Evolutionary conservation across 2,329 filamentous ascomycete species (phyloP).

Genomic region (Blastomyces gilchristii): DNA sequence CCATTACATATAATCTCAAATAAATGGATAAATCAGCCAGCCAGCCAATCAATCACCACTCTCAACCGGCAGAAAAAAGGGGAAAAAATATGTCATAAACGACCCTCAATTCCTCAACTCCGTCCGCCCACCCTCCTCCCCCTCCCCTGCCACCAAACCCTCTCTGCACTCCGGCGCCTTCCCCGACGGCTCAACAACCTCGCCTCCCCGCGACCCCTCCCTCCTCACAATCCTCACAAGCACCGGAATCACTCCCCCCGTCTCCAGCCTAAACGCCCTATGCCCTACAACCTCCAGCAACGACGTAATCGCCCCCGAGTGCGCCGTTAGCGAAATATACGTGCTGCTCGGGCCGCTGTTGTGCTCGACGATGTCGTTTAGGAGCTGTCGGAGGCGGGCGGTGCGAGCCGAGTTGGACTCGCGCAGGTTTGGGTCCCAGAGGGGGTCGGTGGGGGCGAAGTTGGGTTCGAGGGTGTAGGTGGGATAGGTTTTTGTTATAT

Average conservation of each 20-base stretch:
- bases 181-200: slow-evolving; percentile 20
- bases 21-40: neutral
- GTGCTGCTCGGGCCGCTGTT: slow-evolving; percentile 23
- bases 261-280: slow-evolving; percentile 38
- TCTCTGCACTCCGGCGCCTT: slow-evolving; percentile 22
- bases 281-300: slow-evolving; percentile 41
- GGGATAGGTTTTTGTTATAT: slow-evolving; percentile 42
- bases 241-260: slow-evolving; percentile 44
- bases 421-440: slow-evolving; percentile 41
- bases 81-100: neutral
- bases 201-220: slow-evolving; percentile 15
- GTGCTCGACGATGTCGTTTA: slow-evolving; percentile 48
- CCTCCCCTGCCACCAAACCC: neutral
- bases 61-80: neutral
- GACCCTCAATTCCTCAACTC: slow-evolving; percentile 1
- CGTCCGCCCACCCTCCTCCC: neutral
- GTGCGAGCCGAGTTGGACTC: slow-evolving; percentile 43
- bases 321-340: slow-evolving; percentile 47
- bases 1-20: neutral
- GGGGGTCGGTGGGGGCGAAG: slow-evolving; percentile 45
- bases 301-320: slow-evolving; percentile 50
- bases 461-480: slow-evolving; percentile 42
- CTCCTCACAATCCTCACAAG: slow-evolving; percentile 36
- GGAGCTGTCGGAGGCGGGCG: slow-evolving; percentile 34
- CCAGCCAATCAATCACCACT: neutral